Conservation (phyloP, 169 alveolate species). For the Eimeria acervulina region DNA sequence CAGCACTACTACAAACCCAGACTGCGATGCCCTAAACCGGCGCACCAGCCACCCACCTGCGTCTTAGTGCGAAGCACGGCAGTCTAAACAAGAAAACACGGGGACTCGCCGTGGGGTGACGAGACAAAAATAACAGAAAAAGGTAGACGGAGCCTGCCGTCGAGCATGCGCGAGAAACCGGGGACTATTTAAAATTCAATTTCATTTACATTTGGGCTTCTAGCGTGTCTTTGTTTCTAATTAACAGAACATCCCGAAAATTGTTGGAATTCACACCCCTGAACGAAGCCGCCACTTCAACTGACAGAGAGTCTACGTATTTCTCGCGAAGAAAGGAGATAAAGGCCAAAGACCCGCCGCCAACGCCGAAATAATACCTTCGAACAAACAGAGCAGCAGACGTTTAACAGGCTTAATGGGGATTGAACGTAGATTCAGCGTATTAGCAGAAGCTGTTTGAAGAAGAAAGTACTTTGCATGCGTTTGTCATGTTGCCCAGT, state of each 20-base stretch:
- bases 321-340: slow-evolving; percentile 38
- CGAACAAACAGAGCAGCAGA: not conserved
- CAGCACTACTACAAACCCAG: not conserved
- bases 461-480: not conserved
- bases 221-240: not conserved
- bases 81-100: not conserved
- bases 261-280: slow-evolving; percentile 39
- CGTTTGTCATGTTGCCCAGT: not conserved
- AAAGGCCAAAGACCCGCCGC: slow-evolving; percentile 66
- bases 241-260: slow-evolving; percentile 39
- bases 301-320: not conserved
- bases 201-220: not conserved
- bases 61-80: not conserved
- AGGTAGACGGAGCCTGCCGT: not conserved
- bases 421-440: not conserved
- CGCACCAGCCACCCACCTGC: not conserved
- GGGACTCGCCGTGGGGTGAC: not conserved
- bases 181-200: not conserved
- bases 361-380: slow-evolving; percentile 64
- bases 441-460: not conserved
- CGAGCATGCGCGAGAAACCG: not conserved
- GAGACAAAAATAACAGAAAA: not conserved
- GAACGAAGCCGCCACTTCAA: slow-evolving; percentile 14
- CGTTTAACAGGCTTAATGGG: not conserved
- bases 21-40: not conserved